Conservation (phyloP, 768 basidiomycete genomes). For the Psilocybe cyanescens region DNA sequence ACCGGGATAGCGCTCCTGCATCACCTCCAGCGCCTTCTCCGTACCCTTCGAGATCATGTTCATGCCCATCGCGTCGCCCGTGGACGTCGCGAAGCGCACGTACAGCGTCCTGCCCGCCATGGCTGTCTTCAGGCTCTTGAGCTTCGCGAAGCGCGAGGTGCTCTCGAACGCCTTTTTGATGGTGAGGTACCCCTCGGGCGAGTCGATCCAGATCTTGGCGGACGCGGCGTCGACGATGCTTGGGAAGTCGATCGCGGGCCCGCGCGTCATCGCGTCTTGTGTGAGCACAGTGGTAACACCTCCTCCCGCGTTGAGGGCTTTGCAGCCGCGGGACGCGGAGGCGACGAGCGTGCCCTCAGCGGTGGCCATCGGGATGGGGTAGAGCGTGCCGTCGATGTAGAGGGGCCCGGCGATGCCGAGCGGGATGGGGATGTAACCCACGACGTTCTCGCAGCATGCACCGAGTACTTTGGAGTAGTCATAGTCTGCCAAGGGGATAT, state of each 20-base stretch:
- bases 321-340: background rate
- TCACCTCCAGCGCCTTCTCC: background rate
- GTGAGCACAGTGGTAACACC: background rate
- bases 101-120: background rate
- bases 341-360: background rate
- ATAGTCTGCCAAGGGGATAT: background rate
- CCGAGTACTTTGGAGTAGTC: background rate
- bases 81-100: background rate
- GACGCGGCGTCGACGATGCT: background rate
- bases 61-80: background rate
- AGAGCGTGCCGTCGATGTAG: background rate
- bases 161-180: background rate
- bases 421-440: background rate
- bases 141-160: background rate
- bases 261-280: background rate
- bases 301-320: background rate
- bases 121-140: background rate
- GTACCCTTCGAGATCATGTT: background rate
- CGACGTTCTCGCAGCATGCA: background rate
- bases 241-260: background rate
- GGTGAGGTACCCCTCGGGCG: background rate
- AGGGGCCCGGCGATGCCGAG: background rate
- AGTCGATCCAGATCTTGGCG: background rate
- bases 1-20: background rate
- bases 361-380: background rate